These are phyloP conservation scores for Oenanthe javanica DNA, from an alignment of 140 eudicot species.

Conservation along the genomic window DNA sequence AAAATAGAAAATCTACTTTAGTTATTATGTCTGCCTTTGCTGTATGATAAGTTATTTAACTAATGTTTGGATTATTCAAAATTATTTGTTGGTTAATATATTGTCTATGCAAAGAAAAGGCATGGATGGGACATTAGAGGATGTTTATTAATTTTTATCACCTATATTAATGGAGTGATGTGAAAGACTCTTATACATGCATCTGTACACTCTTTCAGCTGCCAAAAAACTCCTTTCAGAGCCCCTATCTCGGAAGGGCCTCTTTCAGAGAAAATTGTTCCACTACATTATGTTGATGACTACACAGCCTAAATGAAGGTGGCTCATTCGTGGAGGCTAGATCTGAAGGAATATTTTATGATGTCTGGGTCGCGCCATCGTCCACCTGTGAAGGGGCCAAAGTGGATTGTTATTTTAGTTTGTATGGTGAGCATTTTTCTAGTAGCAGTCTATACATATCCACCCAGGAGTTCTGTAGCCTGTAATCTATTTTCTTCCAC, in stretches of 20 bases:
- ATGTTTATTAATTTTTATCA: too few relatives aligned
- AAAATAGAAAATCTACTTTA: too few relatives aligned
- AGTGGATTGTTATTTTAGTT: slow-evolving; percentile 19
- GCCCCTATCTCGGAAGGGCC: neutral
- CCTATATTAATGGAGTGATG: too few relatives aligned
- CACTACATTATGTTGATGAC: neutral
- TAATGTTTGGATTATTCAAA: too few relatives aligned
- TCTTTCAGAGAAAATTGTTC: neutral
- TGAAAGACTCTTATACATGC: too few relatives aligned
- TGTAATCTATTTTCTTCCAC: slow-evolving; percentile 44
- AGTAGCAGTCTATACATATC: slow-evolving; percentile 35
- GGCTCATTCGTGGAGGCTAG: slow-evolving; percentile 36
- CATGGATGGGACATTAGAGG: too few relatives aligned
- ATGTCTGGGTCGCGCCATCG: slow-evolving; percentile 43
- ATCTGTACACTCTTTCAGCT: neutral
- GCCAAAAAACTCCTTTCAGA: neutral
- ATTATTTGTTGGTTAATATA: too few relatives aligned
- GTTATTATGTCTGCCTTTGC: too few relatives aligned
- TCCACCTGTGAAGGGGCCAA: slow-evolving; percentile 40
- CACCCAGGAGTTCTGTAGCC: slow-evolving; percentile 36
- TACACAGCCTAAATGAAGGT: slow-evolving; percentile 32
- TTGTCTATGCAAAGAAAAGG: too few relatives aligned
- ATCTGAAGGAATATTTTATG: slow-evolving; percentile 27
- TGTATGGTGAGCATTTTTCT: slow-evolving; percentile 41
- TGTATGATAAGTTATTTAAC: too few relatives aligned